A percentile compares a stretch with the other conserved stretches of the same genome.
Evolutionary conservation across 164 flowering plant genomes (phyloP).

Genomic region (Houttuynia cordata): DNA sequence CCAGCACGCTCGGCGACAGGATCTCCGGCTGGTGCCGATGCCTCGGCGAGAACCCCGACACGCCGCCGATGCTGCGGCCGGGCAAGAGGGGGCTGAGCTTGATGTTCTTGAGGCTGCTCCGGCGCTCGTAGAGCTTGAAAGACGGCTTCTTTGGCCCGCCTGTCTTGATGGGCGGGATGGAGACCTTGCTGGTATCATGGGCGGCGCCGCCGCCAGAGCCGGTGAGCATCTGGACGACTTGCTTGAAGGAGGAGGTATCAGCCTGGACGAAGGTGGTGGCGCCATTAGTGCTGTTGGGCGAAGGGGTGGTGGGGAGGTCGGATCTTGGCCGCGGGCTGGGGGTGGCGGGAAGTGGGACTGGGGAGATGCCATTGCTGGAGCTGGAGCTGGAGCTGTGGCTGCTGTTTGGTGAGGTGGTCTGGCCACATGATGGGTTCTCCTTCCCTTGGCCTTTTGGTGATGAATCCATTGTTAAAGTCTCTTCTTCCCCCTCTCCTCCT

Average conservation of each 20-base stretch:
- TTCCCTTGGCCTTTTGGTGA: constrained; percentile 23
- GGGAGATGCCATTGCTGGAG: constrained; percentile 25
- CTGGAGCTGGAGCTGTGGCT: constrained; percentile 14
- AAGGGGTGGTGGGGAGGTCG: constrained; percentile 18
- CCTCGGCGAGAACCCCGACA: constrained; percentile 37
- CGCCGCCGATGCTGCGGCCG: constrained; percentile 2
- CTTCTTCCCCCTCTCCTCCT: background rate
- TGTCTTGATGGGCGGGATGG: constrained; percentile 51
- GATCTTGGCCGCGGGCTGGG: constrained; percentile 55
- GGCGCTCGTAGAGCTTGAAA: constrained; percentile 78
- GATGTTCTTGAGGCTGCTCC: constrained; percentile 58
- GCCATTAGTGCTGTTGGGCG: constrained; percentile 23
- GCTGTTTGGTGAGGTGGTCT: constrained; percentile 10
- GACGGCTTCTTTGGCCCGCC: constrained; percentile 44
- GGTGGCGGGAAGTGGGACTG: constrained; percentile 23
- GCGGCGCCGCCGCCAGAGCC: constrained; percentile 38
- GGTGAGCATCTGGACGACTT: constrained; percentile 91
- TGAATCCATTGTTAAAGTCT: background rate
- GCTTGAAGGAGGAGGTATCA: constrained; percentile 74
- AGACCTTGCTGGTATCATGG: constrained; percentile 20
- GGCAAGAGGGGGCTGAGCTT: constrained; percentile 59
- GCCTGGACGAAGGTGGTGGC: constrained; percentile 90
- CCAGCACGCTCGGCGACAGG: constrained; percentile 72
- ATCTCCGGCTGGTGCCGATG: constrained; percentile 32
- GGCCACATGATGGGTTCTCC: constrained; percentile 40